Percentiles rank a stretch among this genome's conserved stretches.
phyloP scores from a whole-genome alignment of 169 alveolate genomes.

The Theileria parva region DNA sequence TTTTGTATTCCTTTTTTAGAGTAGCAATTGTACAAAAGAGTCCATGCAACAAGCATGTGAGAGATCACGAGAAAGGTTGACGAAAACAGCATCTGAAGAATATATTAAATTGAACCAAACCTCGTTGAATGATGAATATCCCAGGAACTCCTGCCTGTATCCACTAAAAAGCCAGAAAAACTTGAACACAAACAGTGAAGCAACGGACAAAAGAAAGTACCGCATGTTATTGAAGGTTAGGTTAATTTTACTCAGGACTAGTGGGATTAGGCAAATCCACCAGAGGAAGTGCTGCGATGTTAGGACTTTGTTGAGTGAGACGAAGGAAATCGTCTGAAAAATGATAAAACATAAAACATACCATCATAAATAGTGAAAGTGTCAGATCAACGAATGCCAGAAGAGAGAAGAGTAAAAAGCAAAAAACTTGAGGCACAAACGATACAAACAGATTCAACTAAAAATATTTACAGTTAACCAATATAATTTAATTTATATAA shows the following conservation, averaged over 20 bases:
- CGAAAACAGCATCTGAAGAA: constrained; percentile 34
- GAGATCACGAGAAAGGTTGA: constrained; percentile 34
- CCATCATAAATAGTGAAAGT: constrained; percentile 55
- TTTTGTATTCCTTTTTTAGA: not conserved
- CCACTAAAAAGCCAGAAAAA: constrained; percentile 54
- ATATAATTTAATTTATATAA: not conserved
- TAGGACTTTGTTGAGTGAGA: constrained; percentile 60
- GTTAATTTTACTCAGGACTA: constrained; percentile 26
- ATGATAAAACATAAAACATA: not conserved
- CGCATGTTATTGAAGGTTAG: not conserved
- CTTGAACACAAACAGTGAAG: constrained; percentile 23
- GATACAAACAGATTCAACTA: constrained; percentile 49
- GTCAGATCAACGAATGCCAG: constrained; percentile 43
- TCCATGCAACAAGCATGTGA: constrained; percentile 60
- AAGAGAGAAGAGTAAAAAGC: constrained; percentile 36
- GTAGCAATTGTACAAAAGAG: not conserved
- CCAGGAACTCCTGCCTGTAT: constrained; percentile 47
- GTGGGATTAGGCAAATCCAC: constrained; percentile 67
- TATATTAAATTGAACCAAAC: constrained; percentile 1
- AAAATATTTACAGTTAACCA: not conserved
- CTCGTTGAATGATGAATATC: constrained; percentile 38
- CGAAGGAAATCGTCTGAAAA: constrained; percentile 55
- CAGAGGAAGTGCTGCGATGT: constrained; percentile 66
- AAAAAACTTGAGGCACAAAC: constrained; percentile 51
- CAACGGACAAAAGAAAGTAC: not conserved